Conservation (phyloP, 1,139 yeast species). For the Candida anutae region DNA sequence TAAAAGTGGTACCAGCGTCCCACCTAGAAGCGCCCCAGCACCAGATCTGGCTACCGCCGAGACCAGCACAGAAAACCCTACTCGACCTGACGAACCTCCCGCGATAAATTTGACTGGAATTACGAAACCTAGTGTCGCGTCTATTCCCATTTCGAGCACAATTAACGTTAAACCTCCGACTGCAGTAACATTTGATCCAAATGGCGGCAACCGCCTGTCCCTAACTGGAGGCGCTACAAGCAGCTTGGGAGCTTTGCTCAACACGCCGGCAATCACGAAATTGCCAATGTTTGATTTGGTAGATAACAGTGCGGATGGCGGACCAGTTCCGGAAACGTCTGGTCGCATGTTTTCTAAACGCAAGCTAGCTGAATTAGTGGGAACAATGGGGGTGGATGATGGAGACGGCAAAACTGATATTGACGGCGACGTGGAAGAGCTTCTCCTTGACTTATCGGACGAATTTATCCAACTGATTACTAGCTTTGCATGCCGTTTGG, state of each 20-base stretch:
- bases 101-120: conserved; percentile 35
- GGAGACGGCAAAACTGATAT: conserved; percentile 86
- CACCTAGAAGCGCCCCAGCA: too few species aligned
- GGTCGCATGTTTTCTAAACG: conserved; percentile 86
- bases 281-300: conserved; percentile 80
- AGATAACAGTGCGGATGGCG: conserved; percentile 24
- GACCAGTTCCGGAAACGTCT: conserved; percentile 38
- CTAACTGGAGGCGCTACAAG: conserved; percentile 81
- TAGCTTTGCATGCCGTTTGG: conserved; percentile 86
- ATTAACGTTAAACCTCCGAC: conserved; percentile 58
- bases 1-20: too few species aligned
- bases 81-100: conserved; percentile 10
- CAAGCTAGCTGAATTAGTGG: conserved; percentile 77
- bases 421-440: conserved; percentile 94
- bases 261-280: conserved; percentile 69
- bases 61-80: conserved; percentile 11
- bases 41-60: conserved; percentile 15
- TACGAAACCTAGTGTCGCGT: conserved; percentile 61
- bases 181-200: conserved; percentile 51
- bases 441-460: conserved; percentile 86
- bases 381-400: conserved; percentile 73
- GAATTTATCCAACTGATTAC: conserved; percentile 90
- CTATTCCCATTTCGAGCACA: conserved; percentile 64
- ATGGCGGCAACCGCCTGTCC: conserved; percentile 59
- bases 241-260: conserved; percentile 47